These are phyloP conservation scores for Falciphora oryzae DNA, from an alignment of 2,329 filamentous ascomycete species.

Conservation along the genomic window DNA sequence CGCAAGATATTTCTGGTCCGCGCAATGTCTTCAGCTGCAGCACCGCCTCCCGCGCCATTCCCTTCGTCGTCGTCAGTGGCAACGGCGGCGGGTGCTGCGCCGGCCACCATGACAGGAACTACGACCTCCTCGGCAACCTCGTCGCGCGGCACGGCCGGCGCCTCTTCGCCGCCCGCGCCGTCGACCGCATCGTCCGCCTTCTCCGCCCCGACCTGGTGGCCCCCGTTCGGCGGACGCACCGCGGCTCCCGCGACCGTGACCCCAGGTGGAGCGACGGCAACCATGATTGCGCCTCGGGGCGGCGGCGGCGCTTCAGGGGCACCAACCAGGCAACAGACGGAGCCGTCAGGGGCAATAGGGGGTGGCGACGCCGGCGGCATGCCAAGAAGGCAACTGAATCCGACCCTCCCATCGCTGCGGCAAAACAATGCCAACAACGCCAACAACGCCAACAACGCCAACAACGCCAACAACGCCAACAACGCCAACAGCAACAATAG, in stretches of 20 bases:
- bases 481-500: background rate
- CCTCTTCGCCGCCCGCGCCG: background rate
- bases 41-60: too few relatives aligned
- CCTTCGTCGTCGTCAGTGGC: background rate
- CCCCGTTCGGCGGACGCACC: background rate
- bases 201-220: constrained; percentile 8
- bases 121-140: background rate
- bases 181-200: constrained; percentile 6
- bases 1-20: too few relatives aligned
- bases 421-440: constrained; percentile 5
- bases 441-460: constrained; percentile 7
- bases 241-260: background rate
- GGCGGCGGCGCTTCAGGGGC: background rate
- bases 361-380: background rate
- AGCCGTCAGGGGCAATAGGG: background rate
- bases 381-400: background rate
- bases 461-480: constrained; percentile 14
- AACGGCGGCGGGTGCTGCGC: too few relatives aligned
- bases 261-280: background rate
- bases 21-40: background rate
- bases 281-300: background rate
- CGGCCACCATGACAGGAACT: too few relatives aligned
- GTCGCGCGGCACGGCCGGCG: background rate
- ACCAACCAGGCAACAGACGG: background rate
- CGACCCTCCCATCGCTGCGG: background rate